Evolutionary conservation across 805 yeast genomes (phyloP).

Genomic region (Lachancea kluyveri): DNA sequence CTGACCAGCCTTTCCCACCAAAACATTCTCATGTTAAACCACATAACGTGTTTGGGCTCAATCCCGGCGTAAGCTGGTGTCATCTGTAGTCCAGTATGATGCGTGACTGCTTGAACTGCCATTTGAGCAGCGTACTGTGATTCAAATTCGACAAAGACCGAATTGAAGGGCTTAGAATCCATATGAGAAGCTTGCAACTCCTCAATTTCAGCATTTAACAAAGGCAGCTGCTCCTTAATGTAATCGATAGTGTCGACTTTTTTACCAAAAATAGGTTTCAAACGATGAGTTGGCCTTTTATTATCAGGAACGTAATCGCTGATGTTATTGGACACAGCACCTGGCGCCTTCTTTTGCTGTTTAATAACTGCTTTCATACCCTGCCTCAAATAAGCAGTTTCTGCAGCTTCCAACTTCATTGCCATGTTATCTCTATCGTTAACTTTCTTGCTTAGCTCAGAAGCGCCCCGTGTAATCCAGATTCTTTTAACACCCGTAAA

Average conservation of each 20-base stretch:
- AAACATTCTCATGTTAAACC: slow-evolving; percentile 69
- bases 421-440: slow-evolving; percentile 55
- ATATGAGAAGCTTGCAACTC: slow-evolving; percentile 47
- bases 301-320: slow-evolving; percentile 54
- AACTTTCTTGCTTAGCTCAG: slow-evolving; percentile 49
- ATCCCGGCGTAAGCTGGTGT: slow-evolving; percentile 55
- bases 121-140: slow-evolving; percentile 70
- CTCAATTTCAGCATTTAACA: slow-evolving; percentile 49
- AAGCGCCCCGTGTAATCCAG: slow-evolving; percentile 66
- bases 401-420: slow-evolving; percentile 58
- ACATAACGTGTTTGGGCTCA: slow-evolving; percentile 55
- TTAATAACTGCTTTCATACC: slow-evolving; percentile 55
- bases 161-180: slow-evolving; percentile 58
- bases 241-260: slow-evolving; percentile 60
- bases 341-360: slow-evolving; percentile 61
- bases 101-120: slow-evolving; percentile 57
- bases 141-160: slow-evolving; percentile 73
- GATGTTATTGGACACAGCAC: slow-evolving; percentile 41
- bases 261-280: slow-evolving; percentile 40
- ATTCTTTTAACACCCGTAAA: slow-evolving; percentile 80
- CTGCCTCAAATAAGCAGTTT: slow-evolving; percentile 46
- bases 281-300: slow-evolving; percentile 58
- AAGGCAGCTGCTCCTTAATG: slow-evolving; percentile 51
- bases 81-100: slow-evolving; percentile 62
- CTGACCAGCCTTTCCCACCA: slow-evolving; percentile 74